Evolutionary conservation across 257 asterid genomes (phyloP), one percentile per base, ranked within the genome.

Genomic region (Coffea canephora): DNA sequence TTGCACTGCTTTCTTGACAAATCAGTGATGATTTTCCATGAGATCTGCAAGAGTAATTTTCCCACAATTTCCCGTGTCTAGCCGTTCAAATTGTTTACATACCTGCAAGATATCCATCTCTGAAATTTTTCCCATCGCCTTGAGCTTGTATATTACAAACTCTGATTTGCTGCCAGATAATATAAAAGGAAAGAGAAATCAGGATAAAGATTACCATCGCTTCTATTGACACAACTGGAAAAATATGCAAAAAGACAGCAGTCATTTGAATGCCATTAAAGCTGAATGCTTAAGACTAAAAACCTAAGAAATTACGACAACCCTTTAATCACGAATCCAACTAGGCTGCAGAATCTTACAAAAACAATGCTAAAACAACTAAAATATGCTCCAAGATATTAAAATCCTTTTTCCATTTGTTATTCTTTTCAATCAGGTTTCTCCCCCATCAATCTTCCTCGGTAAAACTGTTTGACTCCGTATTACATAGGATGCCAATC

Each of bases 41-140:
- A 95, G 96, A 92, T 93, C 99, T 0, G 90, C 89, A 46, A 95
- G 96, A 36, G 96, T 89, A 78, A 95, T 95, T 86, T 94, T 95
- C 46, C 98, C 99, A 72, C 94, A 89, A 84, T 91, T 91, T 49
- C 97, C 98, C 11, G 88, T 52, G 83, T 95, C 99, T 50, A 95
- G 87, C 59, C 92, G 92, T 64, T 93, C 98, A 76, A 95, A 95
- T 85, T 95, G 95, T 64, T 84, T 83, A 74, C 98, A 91, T 18
- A 95, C 89, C 87, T 71, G 88, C 77, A 86, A 12, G 64, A 95
- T 89, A 84, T 95, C 99, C 78, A 89, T 89, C 70, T 95, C 98
- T 0, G 91, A 79, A 65, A 91, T 86, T 86, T 89, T 93, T 10
- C 93, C 93, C 97, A 95, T 91, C 81, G 92, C 94, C 90, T 95